Percentiles rank a stretch among this genome's conserved stretches.
phyloP scores from a whole-genome alignment of 805 yeast genomes.

The Kodamaea sagamina region DNA sequence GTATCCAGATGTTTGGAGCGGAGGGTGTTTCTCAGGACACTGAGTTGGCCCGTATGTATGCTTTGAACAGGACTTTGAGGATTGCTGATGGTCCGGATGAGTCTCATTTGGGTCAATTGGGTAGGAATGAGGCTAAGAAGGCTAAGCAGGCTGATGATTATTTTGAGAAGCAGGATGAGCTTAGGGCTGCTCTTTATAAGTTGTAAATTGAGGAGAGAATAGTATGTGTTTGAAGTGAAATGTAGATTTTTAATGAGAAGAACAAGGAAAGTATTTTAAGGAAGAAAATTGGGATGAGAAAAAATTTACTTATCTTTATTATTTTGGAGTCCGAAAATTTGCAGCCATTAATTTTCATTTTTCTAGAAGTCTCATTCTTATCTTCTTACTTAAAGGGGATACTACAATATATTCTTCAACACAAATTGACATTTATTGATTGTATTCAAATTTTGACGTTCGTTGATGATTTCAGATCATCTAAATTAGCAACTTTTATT shows the following conservation, averaged over 20 bases:
- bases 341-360: too few relatives aligned
- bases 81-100: conserved; percentile 75
- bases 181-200: conserved; percentile 24
- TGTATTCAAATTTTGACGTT: too few relatives aligned
- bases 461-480: too few relatives aligned
- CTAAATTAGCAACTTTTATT: too few relatives aligned
- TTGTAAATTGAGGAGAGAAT: conserved; percentile 19
- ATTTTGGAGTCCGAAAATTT: too few relatives aligned
- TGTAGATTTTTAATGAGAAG: not conserved
- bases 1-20: conserved; percentile 64
- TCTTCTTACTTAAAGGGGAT: too few relatives aligned
- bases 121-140: conserved; percentile 46
- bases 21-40: conserved; percentile 66
- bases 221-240: not conserved
- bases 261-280: too few relatives aligned
- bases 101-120: conserved; percentile 60
- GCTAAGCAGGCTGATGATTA: conserved; percentile 38
- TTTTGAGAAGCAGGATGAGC: conserved; percentile 27
- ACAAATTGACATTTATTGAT: too few relatives aligned
- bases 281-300: too few relatives aligned
- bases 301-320: too few relatives aligned
- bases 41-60: conserved; percentile 55
- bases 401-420: too few relatives aligned
- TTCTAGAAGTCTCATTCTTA: too few relatives aligned
- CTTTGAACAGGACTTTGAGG: conserved; percentile 54